phyloP scores from a whole-genome alignment of 768 basidiomycete species.

The Antrodiella citrinella region DNA sequence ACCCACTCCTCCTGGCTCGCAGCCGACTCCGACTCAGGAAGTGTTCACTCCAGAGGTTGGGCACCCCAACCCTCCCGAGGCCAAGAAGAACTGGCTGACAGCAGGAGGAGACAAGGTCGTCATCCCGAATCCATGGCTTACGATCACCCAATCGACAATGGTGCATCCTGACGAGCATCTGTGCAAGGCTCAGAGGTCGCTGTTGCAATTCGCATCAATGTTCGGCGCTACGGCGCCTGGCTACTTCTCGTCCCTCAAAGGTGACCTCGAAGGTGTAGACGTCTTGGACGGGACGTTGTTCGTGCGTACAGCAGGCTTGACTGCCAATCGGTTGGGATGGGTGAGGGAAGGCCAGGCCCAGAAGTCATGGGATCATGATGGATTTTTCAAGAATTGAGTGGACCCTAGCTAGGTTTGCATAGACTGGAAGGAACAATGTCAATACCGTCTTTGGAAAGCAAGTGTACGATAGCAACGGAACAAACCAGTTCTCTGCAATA shows the following conservation, averaged over 20 bases:
- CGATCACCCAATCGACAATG: conserved; percentile 43
- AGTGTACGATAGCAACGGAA: no score
- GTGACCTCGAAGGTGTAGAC: conserved; percentile 38
- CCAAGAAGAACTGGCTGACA: conserved; percentile 1
- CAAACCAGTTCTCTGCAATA: no score
- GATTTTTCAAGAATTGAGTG: neutral
- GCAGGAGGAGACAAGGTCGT: neutral
- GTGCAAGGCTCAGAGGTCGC: conserved; percentile 40
- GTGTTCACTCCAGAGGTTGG: conserved; percentile 15
- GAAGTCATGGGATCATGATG: neutral
- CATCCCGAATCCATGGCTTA: conserved; percentile 52
- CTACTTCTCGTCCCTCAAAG: conserved; percentile 19
- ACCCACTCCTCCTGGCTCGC: conserved; percentile 18
- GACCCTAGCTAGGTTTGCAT: no score
- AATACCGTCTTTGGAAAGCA: no score
- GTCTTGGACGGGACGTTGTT: conserved; percentile 58
- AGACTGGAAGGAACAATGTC: no score
- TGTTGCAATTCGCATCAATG: conserved; percentile 35
- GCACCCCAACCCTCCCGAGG: conserved; percentile 25
- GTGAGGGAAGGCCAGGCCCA: conserved; percentile 8
- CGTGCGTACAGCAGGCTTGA: conserved; percentile 45
- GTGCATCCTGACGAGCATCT: conserved; percentile 55
- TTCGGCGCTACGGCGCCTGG: conserved; percentile 35
- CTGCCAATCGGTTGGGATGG: conserved; percentile 27
- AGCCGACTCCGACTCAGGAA: conserved; percentile 14